phyloP scores from a whole-genome alignment of 83 land plant genomes.

The Diphasiastrum complanatum region DNA sequence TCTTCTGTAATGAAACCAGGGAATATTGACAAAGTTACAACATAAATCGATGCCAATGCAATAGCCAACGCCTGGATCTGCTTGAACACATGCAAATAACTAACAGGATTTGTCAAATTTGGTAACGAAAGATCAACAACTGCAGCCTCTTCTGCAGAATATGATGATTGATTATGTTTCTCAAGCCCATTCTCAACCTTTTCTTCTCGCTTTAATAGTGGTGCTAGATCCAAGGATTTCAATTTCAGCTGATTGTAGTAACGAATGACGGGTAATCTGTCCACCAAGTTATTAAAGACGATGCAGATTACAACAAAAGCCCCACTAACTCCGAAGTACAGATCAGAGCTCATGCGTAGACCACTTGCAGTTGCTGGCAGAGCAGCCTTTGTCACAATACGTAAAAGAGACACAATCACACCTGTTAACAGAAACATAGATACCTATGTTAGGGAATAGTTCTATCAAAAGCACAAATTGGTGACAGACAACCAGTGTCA shows the following conservation, averaged over 20 bases:
- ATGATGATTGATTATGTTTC: conserved; percentile 22
- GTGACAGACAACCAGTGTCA: too few relatives aligned
- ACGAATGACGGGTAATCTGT: conserved; percentile 65
- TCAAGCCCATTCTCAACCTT: conserved; percentile 21
- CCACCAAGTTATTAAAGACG: conserved; percentile 63
- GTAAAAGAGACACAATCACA: conserved; percentile 66
- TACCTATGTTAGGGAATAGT: not conserved
- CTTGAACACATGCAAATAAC: conserved; percentile 48
- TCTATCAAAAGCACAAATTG: too few relatives aligned
- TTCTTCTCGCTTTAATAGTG: conserved; percentile 31
- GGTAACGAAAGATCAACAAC: not conserved
- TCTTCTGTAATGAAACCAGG: not conserved
- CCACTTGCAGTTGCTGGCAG: conserved; percentile 61
- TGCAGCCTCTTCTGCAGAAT: not conserved
- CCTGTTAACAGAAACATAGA: conserved; percentile 39
- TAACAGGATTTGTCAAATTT: conserved; percentile 20
- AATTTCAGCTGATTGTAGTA: conserved; percentile 53
- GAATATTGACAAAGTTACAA: not conserved
- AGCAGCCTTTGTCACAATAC: conserved; percentile 68
- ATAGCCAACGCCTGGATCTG: conserved; percentile 6
- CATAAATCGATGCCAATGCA: conserved; percentile 22
- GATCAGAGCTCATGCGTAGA: conserved; percentile 63
- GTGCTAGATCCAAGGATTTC: conserved; percentile 29
- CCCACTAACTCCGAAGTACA: conserved; percentile 64
- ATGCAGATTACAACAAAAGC: conserved; percentile 54